Evolutionary conservation across 306 rosid species (phyloP).

Genomic region (Cucumis melo): DNA sequence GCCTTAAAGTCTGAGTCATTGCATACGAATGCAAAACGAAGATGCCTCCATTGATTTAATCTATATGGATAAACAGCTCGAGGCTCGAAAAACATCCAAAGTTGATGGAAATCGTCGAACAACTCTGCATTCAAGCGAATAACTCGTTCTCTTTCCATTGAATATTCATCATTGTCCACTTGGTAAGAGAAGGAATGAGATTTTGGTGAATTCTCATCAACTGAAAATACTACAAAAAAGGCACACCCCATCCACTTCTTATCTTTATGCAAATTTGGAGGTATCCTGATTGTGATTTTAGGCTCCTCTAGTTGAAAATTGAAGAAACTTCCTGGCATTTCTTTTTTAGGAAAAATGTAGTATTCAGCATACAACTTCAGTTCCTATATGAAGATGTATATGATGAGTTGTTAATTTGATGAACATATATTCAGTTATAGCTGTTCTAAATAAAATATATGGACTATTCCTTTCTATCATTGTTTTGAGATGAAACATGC

Average conservation of each 20-base stretch:
- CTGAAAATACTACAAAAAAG: neutral
- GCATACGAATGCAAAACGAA: neutral
- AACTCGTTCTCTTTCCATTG: neutral
- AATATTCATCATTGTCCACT: slow-evolving; percentile 2
- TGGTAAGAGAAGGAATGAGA: slow-evolving; percentile 8
- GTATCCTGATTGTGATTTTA: neutral
- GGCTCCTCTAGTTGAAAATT: neutral
- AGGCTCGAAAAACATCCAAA: neutral
- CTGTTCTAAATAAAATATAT: no score
- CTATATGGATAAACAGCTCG: neutral
- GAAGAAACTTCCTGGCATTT: neutral
- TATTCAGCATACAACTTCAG: neutral
- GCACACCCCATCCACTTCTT: slow-evolving; percentile 7
- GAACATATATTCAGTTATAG: no score
- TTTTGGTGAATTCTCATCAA: neutral
- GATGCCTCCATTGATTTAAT: neutral
- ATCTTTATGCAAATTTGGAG: slow-evolving; percentile 7
- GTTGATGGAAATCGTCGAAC: neutral
- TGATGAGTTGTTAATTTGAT: no score
- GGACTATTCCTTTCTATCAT: no score
- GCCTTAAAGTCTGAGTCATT: neutral
- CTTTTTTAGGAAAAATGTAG: neutral
- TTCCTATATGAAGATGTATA: neutral
- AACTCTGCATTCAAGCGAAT: neutral
- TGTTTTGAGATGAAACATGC: no score